A percentile compares a stretch with the other conserved stretches of the same genome.
These are phyloP conservation scores for Stephania japonica DNA, from an alignment of 164 flowering plant genomes.

Conservation along the genomic window DNA sequence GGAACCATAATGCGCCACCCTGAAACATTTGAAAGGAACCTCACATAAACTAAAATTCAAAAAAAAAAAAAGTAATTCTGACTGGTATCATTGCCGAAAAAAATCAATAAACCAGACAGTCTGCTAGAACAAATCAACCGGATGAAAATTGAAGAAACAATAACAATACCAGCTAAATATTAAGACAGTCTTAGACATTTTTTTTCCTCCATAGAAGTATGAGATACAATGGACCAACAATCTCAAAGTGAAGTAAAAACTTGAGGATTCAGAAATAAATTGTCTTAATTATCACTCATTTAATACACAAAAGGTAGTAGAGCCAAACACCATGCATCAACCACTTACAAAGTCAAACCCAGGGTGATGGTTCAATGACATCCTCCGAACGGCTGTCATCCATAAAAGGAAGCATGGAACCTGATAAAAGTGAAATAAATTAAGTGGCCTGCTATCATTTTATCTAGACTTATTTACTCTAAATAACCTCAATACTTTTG, in stretches of 20 bases:
- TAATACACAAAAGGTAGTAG: background rate
- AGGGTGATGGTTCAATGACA: slow-evolving; percentile 73
- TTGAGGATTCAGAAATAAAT: background rate
- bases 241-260: background rate
- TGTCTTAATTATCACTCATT: background rate
- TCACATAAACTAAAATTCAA: background rate
- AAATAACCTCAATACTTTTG: background rate
- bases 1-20: slow-evolving; percentile 86
- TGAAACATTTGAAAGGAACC: slow-evolving; percentile 23
- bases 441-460: too few relatives aligned
- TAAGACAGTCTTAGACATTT: too few relatives aligned
- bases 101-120: too few relatives aligned
- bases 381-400: slow-evolving; percentile 64
- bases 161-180: too few relatives aligned
- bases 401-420: slow-evolving; percentile 73
- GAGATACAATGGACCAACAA: background rate
- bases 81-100: too few relatives aligned
- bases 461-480: background rate
- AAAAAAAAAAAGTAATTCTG: background rate
- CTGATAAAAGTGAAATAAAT: slow-evolving; percentile 31
- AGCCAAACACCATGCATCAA: background rate
- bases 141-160: too few relatives aligned
- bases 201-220: too few relatives aligned
- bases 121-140: too few relatives aligned
- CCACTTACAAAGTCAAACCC: slow-evolving; percentile 87